Conservation (phyloP, 169 alveolate genomes). For the Toxoplasma gondii region DNA sequence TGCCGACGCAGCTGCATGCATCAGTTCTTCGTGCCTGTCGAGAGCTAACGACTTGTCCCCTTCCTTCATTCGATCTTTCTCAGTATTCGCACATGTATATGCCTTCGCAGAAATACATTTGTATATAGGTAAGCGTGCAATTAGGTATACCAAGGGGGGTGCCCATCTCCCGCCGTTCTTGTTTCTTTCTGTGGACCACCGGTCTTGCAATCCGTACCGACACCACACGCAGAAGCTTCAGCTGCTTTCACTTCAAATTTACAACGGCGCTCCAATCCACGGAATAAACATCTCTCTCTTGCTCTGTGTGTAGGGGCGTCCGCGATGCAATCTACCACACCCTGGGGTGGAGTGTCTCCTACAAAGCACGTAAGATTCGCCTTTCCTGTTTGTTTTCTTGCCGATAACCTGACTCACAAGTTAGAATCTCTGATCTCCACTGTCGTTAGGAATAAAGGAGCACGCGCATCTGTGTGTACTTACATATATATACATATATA, state of each 20-base stretch:
- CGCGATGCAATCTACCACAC: conserved; percentile 39
- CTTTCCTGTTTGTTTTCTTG: not conserved
- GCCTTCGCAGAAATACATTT: not conserved
- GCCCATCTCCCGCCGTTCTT: not conserved
- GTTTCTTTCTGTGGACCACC: not conserved
- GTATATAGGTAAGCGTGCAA: not conserved
- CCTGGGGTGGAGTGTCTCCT: conserved; percentile 30
- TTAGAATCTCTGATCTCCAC: too few species aligned
- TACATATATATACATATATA: not conserved
- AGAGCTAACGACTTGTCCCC: too few species aligned
- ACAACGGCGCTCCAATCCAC: too few species aligned
- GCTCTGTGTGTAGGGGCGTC: conserved; percentile 7
- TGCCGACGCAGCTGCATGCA: too few species aligned
- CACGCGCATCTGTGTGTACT: too few species aligned
- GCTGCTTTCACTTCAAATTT: too few species aligned
- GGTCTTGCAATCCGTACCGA: not conserved
- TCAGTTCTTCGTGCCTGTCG: too few species aligned
- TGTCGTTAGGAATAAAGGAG: too few species aligned
- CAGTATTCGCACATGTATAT: not conserved
- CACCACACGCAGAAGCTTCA: too few species aligned
- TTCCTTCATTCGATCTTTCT: too few species aligned
- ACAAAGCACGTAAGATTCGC: not conserved
- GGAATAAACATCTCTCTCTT: too few species aligned
- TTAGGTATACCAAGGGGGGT: not conserved
- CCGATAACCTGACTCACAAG: not conserved